A percentile compares a stretch with the other conserved stretches of the same genome.
Conservation (phyloP, 345 rosid species). For the Carallia pectinifolia region DNA sequence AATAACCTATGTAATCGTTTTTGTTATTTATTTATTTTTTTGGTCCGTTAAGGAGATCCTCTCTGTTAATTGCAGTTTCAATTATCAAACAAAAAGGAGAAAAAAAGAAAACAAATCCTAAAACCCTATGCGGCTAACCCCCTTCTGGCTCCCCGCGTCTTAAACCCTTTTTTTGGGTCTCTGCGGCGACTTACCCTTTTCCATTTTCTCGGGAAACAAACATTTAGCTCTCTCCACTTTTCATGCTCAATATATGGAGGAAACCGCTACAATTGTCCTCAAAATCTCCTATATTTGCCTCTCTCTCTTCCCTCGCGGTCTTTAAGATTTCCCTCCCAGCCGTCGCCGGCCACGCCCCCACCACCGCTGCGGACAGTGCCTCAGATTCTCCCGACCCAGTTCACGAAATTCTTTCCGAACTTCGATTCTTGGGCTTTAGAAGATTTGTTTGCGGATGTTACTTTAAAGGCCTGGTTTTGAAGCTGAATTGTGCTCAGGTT, state of each 20-base stretch:
- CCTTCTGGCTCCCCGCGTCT: no score
- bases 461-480: slow-evolving; percentile 35
- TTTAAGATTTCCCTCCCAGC: slow-evolving; percentile 4
- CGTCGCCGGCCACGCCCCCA: not conserved
- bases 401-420: slow-evolving; percentile 39
- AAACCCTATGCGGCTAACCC: no score
- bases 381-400: slow-evolving; percentile 25
- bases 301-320: slow-evolving; percentile 3
- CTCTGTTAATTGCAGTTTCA: no score
- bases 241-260: slow-evolving; percentile 22
- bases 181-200: no score
- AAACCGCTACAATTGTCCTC: not conserved
- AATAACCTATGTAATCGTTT: no score
- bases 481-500: slow-evolving; percentile 43
- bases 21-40: no score
- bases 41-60: no score
- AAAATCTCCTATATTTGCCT: slow-evolving; percentile 6
- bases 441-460: slow-evolving; percentile 34
- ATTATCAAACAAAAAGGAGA: no score
- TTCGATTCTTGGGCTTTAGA: slow-evolving; percentile 47
- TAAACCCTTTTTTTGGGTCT: no score
- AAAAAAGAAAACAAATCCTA: no score
- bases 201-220: not conserved
- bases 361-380: not conserved
- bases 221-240: not conserved